Evolutionary conservation across 441 rosid species (phyloP), one percentile per base, ranked within the genome.

Genomic region (Jatropha multifida): DNA sequence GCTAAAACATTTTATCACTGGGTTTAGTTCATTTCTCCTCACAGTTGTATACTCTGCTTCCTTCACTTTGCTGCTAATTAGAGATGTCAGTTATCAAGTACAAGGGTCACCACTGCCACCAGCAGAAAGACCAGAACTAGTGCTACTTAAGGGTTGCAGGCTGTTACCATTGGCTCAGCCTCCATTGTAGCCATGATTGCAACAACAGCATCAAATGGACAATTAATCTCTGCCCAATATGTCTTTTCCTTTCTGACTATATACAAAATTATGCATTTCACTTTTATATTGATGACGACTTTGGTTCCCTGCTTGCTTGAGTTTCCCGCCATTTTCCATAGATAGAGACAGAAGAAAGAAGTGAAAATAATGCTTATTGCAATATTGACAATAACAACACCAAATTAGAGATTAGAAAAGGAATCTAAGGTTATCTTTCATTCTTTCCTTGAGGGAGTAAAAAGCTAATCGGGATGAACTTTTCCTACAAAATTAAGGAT

Each of bases 401-500:
- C 67, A 38, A 63, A 63, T 63, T 18, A 38, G 48, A 63, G 7
- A 17, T 63, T 63, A 8, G 8, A 63, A 9, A 40, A 7, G 7
- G 49, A 40, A 40, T 65, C 49, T 40, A 65, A 65, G 49, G 13
- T 65, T 49, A 41, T 27, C 68, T 65, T 40, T 41, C 68, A 40
- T 5, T 15, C 3, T 65, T 65, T 62, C n/a, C 32, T 2, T 32
- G 32, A 32, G 32, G 32, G 32, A 32, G 32, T 32, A 32, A 32
- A 32, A 32, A 32, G 32, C 32, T 32, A 32, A 32, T 32, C 32
- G 2, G 2, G 32, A 32, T 32, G 32, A 32, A 32, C 32, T 32
- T 32, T 32, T 0, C 32, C 32, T 32, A 32, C 32, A 32, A 32
- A 32, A 32, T 32, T 32, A 32, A 32, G 32, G 2, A 32, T 32